A percentile compares a stretch with the other conserved stretches of the same genome.
These are phyloP conservation scores for Termitomyces sp. DNA, from an alignment of 768 basidiomycete genomes.

Conservation along the genomic window DNA sequence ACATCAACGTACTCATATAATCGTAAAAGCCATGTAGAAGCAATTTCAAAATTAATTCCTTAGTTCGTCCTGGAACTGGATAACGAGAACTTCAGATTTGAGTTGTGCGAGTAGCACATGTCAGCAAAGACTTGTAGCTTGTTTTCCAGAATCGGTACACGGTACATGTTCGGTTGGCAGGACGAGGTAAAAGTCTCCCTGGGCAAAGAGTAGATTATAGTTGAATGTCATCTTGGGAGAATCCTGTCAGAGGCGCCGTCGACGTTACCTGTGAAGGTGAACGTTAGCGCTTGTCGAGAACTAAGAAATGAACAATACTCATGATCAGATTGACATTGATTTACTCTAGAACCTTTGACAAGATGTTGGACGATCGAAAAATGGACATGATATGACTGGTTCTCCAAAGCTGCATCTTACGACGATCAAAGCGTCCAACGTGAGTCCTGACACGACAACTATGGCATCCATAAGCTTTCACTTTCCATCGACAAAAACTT, in stretches of 20 bases:
- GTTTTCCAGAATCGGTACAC: constrained; percentile 1
- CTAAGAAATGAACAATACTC: background rate
- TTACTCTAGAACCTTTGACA: no score
- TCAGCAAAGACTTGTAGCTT: constrained; percentile 4
- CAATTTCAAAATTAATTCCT: background rate
- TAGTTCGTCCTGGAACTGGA: background rate
- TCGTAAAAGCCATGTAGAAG: constrained; percentile 2
- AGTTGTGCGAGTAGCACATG: no score
- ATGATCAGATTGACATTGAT: background rate
- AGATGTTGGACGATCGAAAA: background rate
- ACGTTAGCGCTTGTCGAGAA: background rate
- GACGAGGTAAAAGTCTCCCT: background rate
- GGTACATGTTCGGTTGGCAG: background rate
- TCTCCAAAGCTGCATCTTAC: no score
- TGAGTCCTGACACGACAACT: background rate
- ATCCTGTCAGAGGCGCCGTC: background rate
- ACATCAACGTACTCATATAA: background rate
- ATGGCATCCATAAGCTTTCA: background rate
- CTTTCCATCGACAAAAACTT: background rate
- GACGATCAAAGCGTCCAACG: background rate
- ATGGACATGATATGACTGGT: no score
- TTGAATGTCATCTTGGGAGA: background rate
- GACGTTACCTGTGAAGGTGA: no score
- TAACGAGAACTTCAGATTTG: no score
- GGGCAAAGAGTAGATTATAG: no score